A percentile compares a stretch with the other conserved stretches of the same genome.
phyloP scores from a whole-genome alignment of 1,284 basidiomycete genomes.

The Thecaphora frezii region DNA sequence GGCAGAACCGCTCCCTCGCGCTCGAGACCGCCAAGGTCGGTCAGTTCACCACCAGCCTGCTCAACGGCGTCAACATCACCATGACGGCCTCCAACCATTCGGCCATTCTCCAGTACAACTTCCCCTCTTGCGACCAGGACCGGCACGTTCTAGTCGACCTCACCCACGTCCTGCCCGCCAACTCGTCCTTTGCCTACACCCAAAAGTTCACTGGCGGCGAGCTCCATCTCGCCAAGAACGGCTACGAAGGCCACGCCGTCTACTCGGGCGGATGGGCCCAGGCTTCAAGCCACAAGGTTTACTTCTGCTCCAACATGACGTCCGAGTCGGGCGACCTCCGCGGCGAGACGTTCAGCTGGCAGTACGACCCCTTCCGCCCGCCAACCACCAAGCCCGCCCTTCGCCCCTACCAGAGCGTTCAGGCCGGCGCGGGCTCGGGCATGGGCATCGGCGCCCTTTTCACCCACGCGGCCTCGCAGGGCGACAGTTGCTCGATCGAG shows the following conservation, averaged over 20 bases:
- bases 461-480: not conserved
- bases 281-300: not conserved
- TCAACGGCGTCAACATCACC: slow-evolving; percentile 23
- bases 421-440: not conserved
- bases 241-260: not conserved
- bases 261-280: not conserved
- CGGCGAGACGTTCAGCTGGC: not conserved
- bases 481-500: not conserved
- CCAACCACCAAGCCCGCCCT: not conserved
- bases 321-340: not conserved
- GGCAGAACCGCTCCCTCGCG: not conserved
- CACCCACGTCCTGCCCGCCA: slow-evolving; percentile 22
- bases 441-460: not conserved
- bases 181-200: not conserved
- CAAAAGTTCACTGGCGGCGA: slow-evolving; percentile 8
- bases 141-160: slow-evolving; percentile 20
- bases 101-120: slow-evolving; percentile 20
- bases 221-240: slow-evolving; percentile 4
- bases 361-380: not conserved
- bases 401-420: not conserved
- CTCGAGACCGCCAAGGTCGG: not conserved
- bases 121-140: slow-evolving; percentile 1
- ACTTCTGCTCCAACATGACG: not conserved
- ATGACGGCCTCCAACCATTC: slow-evolving; percentile 17
- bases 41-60: slow-evolving; percentile 12